Evolutionary conservation across 768 basidiomycete genomes (phyloP), one percentile per base, ranked within the genome.

Genomic region (Russula olivacea): DNA sequence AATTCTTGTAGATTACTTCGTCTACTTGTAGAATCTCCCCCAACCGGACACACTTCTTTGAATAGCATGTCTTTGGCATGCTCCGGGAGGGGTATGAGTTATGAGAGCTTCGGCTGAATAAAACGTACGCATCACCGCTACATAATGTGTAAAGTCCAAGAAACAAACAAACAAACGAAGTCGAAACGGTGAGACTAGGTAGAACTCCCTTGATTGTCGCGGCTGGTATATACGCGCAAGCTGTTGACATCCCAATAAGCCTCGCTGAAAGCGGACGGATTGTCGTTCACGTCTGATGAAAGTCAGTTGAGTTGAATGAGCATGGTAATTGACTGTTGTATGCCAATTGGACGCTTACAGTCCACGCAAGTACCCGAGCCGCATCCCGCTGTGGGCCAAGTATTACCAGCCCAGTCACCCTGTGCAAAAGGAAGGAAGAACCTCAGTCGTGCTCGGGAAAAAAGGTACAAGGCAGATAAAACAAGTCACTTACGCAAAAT

Each of bases 181-280:
- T 28, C 28, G 28, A 28, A 28, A 28, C 28, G 28, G 28, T 28
- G 28, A 28, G 28, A 28, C 28, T 28, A n/a, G n/a, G n/a, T n/a
- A n/a, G n/a, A n/a, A n/a, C n/a, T n/a, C n/a, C n/a, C n/a, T n/a
- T n/a, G n/a, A n/a, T n/a, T n/a, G n/a, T n/a, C n/a, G n/a, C n/a
- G n/a, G n/a, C 28, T 28, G 68, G 73, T 76, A 68, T 87, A 90
- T 17, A 88, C 76, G 36, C 79, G 77, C 38, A 89, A 71, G 17
- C 80, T 78, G 67, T 83, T 81, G 71, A 91, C 78, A 64, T 82
- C 83, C 86, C 87, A 91, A 72, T 85, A 89, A 1, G 88, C 85
- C 19, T 86, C 76, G 12, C 63, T 45, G 72, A 89, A 89, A 14
- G 77, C 79, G 7, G 69, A 61, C 0, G 89, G 87, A 66, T 84